A percentile compares a stretch with the other conserved stretches of the same genome.
Evolutionary conservation across 225 moss, liverwort and hornwort genomes (phyloP).

Genomic region (Neckera pumila): DNA sequence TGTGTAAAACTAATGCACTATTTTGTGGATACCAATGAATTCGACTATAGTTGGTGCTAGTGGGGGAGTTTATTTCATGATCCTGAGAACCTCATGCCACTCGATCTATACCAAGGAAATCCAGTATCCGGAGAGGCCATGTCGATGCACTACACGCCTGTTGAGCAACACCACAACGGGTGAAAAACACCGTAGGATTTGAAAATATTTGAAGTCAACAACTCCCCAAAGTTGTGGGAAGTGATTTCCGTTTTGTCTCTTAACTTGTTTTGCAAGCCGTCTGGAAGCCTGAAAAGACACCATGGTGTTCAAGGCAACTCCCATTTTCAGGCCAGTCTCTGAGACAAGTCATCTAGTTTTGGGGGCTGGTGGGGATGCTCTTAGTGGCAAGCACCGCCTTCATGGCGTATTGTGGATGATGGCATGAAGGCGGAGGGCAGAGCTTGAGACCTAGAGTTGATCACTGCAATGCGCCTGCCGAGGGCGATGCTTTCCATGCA

Average conservation of each 20-base stretch:
- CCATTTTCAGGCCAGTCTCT: neutral
- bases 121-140: neutral
- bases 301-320: neutral
- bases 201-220: neutral
- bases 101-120: neutral
- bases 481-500: neutral
- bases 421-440: neutral
- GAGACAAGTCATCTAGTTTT: neutral
- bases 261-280: neutral
- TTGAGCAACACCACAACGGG: neutral
- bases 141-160: neutral
- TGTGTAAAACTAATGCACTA: neutral
- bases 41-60: neutral
- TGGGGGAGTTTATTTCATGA: too few relatives aligned
- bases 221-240: neutral
- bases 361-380: neutral
- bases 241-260: neutral
- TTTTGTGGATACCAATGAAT: neutral
- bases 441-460: neutral
- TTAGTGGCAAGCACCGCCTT: neutral
- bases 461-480: neutral
- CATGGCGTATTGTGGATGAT: neutral
- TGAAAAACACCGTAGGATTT: neutral
- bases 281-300: neutral
- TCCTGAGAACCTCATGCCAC: neutral